Evolutionary conservation across 1,139 yeast genomes (phyloP), one percentile per base, ranked within the genome.

Genomic region (Kluyveromyces marxianus): DNA sequence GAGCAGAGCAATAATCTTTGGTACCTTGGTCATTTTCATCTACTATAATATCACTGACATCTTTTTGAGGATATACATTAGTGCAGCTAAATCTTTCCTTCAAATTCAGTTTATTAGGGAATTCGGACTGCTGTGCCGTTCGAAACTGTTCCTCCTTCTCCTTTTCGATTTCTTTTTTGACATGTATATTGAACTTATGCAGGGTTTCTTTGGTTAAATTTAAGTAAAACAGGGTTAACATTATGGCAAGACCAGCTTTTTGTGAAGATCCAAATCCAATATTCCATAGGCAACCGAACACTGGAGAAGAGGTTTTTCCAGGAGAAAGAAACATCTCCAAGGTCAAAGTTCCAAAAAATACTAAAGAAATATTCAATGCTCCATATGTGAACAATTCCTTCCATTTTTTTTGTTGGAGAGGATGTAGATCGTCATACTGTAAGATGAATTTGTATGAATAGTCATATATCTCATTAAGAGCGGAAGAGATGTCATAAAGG

Each of bases 191-290:
- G 38, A 40, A 35, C 21, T 25, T 28, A 14, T 40, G 33, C 33
- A 40, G 25, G 3, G 38, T 38, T 24, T 40, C 37, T 29, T 33
- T 30, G 5, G 38, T 40, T 7, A 34, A 29, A 21, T 40, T 38
- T 27, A 40, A 4, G 27, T 40, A 40, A 14, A 40, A 34, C 7
- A 35, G 33, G n/a, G 34, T 33, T 4, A 40, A 28, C 38, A 40
- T 33, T 10, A 40, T 27, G n/a, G 37, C 38, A 40, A 40, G 21
- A 7, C 43, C 43, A 6, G 34, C 25, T 26, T 32, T 40, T 27
- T 40, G 43, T 6, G 43, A 40, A 7, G 43, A 33, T 4, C 43
- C 43, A 27, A 40, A 40, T 4, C 37, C 37, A 7, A 40, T 40
- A n/a, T 40, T 14, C 43, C 43, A 40, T n/a, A 40, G 27, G 21